These are phyloP conservation scores for Suillus tomentosus DNA, from an alignment of 768 basidiomycete genomes.

Conservation along the genomic window DNA sequence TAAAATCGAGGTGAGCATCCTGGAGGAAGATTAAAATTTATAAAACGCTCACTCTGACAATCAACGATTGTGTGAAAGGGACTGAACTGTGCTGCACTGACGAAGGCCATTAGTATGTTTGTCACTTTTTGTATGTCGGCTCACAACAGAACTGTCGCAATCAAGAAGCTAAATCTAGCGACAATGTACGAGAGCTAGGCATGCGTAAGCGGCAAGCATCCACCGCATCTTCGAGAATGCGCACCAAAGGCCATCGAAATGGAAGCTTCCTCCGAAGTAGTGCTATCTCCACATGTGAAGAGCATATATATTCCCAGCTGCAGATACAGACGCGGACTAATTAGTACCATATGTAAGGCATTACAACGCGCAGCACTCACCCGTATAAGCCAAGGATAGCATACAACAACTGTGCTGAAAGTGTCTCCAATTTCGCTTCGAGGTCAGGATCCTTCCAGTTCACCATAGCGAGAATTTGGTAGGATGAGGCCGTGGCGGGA, in stretches of 20 bases:
- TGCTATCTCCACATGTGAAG: not conserved
- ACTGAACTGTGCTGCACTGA: not conserved
- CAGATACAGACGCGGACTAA: not conserved
- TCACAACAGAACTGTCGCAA: not conserved
- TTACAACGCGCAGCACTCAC: not conserved
- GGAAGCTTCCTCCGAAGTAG: not conserved
- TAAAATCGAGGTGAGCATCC: not conserved
- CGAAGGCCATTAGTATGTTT: not conserved
- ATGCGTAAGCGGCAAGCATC: not conserved
- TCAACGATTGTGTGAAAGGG: not conserved
- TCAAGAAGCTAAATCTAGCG: not conserved
- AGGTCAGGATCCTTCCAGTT: not conserved
- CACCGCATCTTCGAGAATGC: not conserved
- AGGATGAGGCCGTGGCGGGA: not conserved
- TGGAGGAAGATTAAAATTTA: too few relatives aligned
- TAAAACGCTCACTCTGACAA: not conserved
- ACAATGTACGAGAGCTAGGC: not conserved
- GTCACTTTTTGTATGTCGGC: not conserved
- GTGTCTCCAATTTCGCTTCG: not conserved
- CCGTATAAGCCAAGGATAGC: not conserved
- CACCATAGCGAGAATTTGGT: not conserved
- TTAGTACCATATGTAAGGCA: not conserved
- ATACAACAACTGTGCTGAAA: not conserved
- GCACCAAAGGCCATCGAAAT: constrained; percentile 5
- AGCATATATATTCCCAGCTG: constrained; percentile 8